Conservation (phyloP, 2,329 filamentous ascomycete species). For the Fusarium sp. region DNA sequence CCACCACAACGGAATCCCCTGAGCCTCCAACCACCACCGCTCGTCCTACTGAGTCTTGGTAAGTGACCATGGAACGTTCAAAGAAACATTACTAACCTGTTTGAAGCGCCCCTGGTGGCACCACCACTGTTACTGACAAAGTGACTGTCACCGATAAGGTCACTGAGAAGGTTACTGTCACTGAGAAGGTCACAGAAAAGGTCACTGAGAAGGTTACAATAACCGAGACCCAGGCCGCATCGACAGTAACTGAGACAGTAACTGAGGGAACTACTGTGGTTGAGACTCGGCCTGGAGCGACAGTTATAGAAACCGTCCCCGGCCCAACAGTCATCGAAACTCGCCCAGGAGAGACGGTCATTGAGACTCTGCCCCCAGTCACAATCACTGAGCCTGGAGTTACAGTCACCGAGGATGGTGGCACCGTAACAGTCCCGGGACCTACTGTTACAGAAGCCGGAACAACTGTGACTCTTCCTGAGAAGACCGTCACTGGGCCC, state of each 20-base stretch:
- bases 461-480: constrained; percentile 23
- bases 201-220: constrained; percentile 12
- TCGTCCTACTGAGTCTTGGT: constrained; percentile 22
- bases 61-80: neutral
- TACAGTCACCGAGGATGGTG: constrained; percentile 23
- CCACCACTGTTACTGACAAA: constrained; percentile 6
- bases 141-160: constrained; percentile 8
- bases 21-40: neutral
- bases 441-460: constrained; percentile 22
- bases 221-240: constrained; percentile 8
- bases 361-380: constrained; percentile 4
- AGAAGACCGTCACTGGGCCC: constrained; percentile 15
- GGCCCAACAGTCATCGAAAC: constrained; percentile 16
- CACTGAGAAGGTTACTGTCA: constrained; percentile 9
- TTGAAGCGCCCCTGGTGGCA: constrained; percentile 13
- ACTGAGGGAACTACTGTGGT: constrained; percentile 17
- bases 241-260: constrained; percentile 14
- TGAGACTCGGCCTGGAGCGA: constrained; percentile 11
- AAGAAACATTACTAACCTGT: constrained; percentile 1
- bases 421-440: constrained; percentile 19
- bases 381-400: constrained; percentile 27
- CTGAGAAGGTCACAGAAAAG: constrained; percentile 12
- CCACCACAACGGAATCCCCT: neutral
- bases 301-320: constrained; percentile 11
- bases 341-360: constrained; percentile 18